Conservation (phyloP, 73 alveolate species). For the Paramecium pentaurelia region DNA sequence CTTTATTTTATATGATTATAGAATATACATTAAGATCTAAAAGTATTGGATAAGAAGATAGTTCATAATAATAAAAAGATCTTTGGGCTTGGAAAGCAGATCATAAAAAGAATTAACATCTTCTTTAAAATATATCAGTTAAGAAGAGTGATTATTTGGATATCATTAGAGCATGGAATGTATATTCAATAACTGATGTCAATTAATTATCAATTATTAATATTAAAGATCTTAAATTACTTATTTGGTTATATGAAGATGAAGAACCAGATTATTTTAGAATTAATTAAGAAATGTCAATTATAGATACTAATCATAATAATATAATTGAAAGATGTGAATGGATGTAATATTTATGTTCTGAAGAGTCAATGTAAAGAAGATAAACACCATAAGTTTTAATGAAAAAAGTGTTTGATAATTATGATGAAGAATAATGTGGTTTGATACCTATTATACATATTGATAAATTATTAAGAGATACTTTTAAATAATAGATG, state of each 20-base stretch:
- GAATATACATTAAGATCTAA: slow-evolving; percentile 41
- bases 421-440: slow-evolving; percentile 12
- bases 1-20: slow-evolving; percentile 41
- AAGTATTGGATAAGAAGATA: background rate
- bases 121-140: background rate
- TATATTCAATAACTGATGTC: slow-evolving; percentile 47
- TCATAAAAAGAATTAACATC: slow-evolving; percentile 6
- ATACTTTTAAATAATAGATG: slow-evolving; percentile 19
- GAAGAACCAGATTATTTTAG: slow-evolving; percentile 46
- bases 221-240: slow-evolving; percentile 19
- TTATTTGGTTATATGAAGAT: slow-evolving; percentile 33
- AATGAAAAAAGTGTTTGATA: slow-evolving; percentile 35
- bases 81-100: slow-evolving; percentile 38
- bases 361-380: slow-evolving; percentile 20
- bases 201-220: slow-evolving; percentile 18
- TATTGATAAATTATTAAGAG: background rate
- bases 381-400: background rate
- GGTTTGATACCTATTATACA: background rate
- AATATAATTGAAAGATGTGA: slow-evolving; percentile 1
- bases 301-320: background rate
- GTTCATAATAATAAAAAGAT: background rate
- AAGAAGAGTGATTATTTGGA: slow-evolving; percentile 53
- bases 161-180: slow-evolving; percentile 60
- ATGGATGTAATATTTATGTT: slow-evolving; percentile 35
- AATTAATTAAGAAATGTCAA: background rate